These are phyloP conservation scores for Papiliotrema fonsecae DNA, from an alignment of 1,284 basidiomycete genomes.

Conservation along the genomic window DNA sequence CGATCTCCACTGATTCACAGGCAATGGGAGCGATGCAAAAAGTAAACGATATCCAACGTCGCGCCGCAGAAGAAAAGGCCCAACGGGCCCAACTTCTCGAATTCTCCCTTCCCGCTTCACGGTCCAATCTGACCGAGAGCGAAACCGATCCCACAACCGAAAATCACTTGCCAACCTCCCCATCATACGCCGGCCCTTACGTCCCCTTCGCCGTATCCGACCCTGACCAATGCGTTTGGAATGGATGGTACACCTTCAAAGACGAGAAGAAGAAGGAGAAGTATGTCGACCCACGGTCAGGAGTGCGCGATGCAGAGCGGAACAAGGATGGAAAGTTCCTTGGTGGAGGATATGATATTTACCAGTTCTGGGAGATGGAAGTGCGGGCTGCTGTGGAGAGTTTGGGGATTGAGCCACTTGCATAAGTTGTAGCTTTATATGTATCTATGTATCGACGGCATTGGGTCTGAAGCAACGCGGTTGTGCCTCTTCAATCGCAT, in stretches of 20 bases:
- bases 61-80: conserved; percentile 1
- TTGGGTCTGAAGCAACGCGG: too few species aligned
- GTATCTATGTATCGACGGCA: too few species aligned
- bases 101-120: not conserved
- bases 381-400: conserved; percentile 70
- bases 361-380: conserved; percentile 82
- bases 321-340: conserved; percentile 75
- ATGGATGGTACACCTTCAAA: conserved; percentile 24
- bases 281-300: conserved; percentile 62
- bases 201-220: conserved; percentile 42
- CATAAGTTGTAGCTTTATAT: too few species aligned
- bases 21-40: not conserved
- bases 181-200: conserved; percentile 42
- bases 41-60: not conserved
- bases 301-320: conserved; percentile 55
- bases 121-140: not conserved
- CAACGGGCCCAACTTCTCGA: conserved; percentile 2
- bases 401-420: conserved; percentile 45
- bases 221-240: conserved; percentile 22
- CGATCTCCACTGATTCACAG: conserved; percentile 4
- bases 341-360: conserved; percentile 74
- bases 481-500: too few species aligned
- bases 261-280: conserved; percentile 45
- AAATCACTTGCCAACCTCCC: conserved; percentile 30
- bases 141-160: not conserved